Base-by-base conservation (phyloP, 1,139 yeast species). In the Taphrina deformans region DNA sequence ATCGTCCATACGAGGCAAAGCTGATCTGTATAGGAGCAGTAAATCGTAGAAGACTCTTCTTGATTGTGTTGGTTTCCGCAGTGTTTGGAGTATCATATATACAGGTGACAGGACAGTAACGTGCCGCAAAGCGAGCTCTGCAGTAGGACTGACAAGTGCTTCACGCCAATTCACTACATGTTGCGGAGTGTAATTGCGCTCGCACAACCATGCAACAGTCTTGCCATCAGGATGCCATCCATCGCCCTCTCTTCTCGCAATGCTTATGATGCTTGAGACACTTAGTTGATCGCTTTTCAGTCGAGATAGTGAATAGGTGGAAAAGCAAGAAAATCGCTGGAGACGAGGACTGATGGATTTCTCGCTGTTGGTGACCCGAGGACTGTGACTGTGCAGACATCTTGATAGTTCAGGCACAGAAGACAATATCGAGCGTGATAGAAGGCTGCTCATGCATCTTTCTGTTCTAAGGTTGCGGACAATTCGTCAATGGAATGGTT, bases 201-300 rank as follows among this genome's bases (percentile, higher is more conserved):
- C 35, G n/a, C 12, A 26, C 16, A 58, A 29, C 53, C 53, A 58
- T 31, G 55, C 27, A 5, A 48, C 35, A 48, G 53, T 48, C 16
- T 18, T 12, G 4, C 27, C 35, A 24, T 27, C 35, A 26, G 53
- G 35, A 6, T 12, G 35, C 35, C 35, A 26, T n/a, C 10, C 53
- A 14, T 5, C 16, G 7, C 27, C 27, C 10, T 14, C 12, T 10
- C n/a, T 26, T 16, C 12, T 21, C 10, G 53, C 53, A 2, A 10
- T 12, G 10, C 35, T 2, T 26, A 48, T n/a, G 14, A 48, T 4
- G 16, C 10, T 48, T 14, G 53, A 29, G 9, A 48, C 26, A 7
- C 26, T 44, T 12, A 44, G 27, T 12, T 44, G 41, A 12, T 38
- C 41, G n/a, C 4, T 38, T n/a, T 0, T 16, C 9, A 14, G 12